Base-by-base conservation (phyloP, 139 green algal genomes). In the Edaphochlamys debaryana region DNA sequence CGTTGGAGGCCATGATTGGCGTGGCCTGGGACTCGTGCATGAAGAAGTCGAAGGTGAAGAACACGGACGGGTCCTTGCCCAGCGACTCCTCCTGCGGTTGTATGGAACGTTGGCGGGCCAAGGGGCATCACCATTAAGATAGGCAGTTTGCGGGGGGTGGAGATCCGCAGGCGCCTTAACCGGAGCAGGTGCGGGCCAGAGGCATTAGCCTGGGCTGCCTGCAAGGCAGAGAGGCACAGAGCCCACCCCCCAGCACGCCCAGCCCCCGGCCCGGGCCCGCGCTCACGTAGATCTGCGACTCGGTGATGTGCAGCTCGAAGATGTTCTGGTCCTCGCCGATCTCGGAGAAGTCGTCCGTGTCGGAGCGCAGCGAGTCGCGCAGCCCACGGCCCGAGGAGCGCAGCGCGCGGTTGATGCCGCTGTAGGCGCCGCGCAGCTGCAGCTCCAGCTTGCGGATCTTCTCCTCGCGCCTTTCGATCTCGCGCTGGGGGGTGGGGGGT, bases 31-130 rank as follows among this genome's bases (percentile, higher is more conserved):
- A 88, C 58, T 92, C 88, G 72, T 92, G 88, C 88, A 90, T 86
- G 85, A 88, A 92, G 82, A 92, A 92, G 85, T 92, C 88, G 36
- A 89, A 84, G 72, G 84, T 90, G 83, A 90, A 87, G 82, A 92
- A 92, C 9, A 85, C 85, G 50, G 78, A 79, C 27, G 85, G 85
- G 63, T 92, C 85, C 85, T 87, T 89, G 82, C 88, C 85, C 40
- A 90, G 58, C 3, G 63, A 67, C 67, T 92, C 85, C 82, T 92
- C 84, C 74, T 89, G 69, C 74, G 72, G 11, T 22, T n/a, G n/a
- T n/a, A n/a, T n/a, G n/a, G n/a, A n/a, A n/a, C n/a, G n/a, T n/a
- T n/a, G n/a, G n/a, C n/a, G n/a, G n/a, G n/a, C n/a, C n/a, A n/a
- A n/a, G n/a, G n/a, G n/a, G n/a, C n/a, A n/a, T n/a, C n/a, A n/a